phyloP scores from a whole-genome alignment of 257 asterid genomes.

The Przewalskia tangutica region DNA sequence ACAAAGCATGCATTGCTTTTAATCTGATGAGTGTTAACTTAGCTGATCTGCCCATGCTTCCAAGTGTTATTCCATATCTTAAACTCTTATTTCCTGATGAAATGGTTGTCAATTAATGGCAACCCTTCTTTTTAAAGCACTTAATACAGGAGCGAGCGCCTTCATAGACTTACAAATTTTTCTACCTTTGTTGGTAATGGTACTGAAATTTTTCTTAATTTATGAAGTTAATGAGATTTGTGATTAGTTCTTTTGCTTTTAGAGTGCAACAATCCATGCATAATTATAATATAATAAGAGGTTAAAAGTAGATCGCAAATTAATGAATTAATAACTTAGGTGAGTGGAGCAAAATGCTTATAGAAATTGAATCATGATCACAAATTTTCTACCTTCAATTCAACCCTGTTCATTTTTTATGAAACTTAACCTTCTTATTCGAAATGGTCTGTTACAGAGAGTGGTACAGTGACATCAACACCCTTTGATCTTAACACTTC shows the following conservation, averaged over 20 bases:
- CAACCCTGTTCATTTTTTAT: too few species aligned
- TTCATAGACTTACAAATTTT: not conserved
- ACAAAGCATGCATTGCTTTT: slow-evolving; percentile 74
- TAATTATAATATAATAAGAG: too few species aligned
- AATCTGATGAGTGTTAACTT: slow-evolving; percentile 86
- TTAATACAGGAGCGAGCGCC: not conserved
- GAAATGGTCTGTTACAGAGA: too few species aligned
- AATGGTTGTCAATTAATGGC: slow-evolving; percentile 40
- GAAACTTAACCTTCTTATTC: too few species aligned
- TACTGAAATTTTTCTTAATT: too few species aligned
- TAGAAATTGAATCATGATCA: too few species aligned
- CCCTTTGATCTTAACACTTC: not conserved
- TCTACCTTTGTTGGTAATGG: not conserved
- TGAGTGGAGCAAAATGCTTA: too few species aligned
- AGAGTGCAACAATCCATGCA: too few species aligned
- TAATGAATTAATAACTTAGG: too few species aligned
- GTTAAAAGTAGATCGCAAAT: too few species aligned
- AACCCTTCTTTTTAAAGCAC: not conserved
- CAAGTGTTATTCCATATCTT: slow-evolving; percentile 58
- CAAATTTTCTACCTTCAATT: too few species aligned
- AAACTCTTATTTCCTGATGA: slow-evolving; percentile 66
- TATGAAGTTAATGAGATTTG: not conserved
- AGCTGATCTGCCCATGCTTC: slow-evolving; percentile 65
- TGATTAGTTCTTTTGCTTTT: not conserved
- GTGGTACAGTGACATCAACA: too few species aligned